phyloP scores from a whole-genome alignment of 768 basidiomycete genomes.

The Pisolithus marmoratus region DNA sequence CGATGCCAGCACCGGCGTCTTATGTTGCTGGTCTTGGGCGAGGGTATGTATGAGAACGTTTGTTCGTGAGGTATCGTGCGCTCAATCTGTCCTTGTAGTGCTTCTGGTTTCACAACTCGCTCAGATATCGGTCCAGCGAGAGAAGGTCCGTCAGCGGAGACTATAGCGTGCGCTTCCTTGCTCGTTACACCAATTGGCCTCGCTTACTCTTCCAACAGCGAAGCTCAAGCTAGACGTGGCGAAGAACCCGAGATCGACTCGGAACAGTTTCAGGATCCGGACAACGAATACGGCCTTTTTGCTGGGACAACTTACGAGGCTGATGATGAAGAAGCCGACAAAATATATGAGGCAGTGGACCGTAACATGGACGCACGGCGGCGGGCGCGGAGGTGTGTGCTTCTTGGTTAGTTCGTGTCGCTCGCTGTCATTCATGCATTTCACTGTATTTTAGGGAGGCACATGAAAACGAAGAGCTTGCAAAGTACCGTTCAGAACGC shows the following conservation, averaged over 20 bases:
- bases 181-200: neutral
- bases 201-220: constrained; percentile 40
- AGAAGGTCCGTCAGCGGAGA: constrained; percentile 90
- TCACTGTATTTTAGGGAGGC: constrained; percentile 51
- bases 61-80: neutral
- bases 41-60: constrained; percentile 51
- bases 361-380: constrained; percentile 84
- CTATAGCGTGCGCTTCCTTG: constrained; percentile 63
- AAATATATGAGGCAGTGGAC: constrained; percentile 91
- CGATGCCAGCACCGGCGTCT: constrained; percentile 91
- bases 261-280: constrained; percentile 93
- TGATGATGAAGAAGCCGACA: constrained; percentile 96
- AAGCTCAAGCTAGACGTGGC: constrained; percentile 79
- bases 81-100: constrained; percentile 41
- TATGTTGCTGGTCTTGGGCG: constrained; percentile 98
- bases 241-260: constrained; percentile 87
- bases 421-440: constrained; percentile 24
- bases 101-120: constrained; percentile 95
- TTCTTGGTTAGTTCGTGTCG: constrained; percentile 36
- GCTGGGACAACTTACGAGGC: constrained; percentile 94
- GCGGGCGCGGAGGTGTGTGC: constrained; percentile 67
- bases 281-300: constrained; percentile 95
- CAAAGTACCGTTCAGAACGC: constrained; percentile 75
- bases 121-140: constrained; percentile 98
- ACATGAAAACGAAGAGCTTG: constrained; percentile 66